phyloP scores from a whole-genome alignment of 495 filamentous ascomycete species.

The Daldinia grandis region DNA sequence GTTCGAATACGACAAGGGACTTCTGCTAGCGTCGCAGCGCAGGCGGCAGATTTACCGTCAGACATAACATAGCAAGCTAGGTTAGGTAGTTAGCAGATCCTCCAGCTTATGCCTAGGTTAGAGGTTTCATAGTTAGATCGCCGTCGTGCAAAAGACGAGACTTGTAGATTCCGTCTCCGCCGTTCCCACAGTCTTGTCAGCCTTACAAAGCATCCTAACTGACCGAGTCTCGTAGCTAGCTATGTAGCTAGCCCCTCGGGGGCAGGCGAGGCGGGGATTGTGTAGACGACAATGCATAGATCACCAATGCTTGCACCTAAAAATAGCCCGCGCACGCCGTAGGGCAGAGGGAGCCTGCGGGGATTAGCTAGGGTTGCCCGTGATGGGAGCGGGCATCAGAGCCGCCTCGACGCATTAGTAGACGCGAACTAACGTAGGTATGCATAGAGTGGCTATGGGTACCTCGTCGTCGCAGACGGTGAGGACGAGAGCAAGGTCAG shows the following conservation, averaged over 20 bases:
- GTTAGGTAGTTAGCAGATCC: conserved; percentile 30
- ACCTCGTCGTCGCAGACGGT: background rate
- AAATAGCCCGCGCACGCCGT: conserved; percentile 5
- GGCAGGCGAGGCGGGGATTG: background rate
- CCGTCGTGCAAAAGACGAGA: background rate
- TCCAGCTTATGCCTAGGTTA: conserved; percentile 19
- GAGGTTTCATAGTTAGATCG: conserved; percentile 5
- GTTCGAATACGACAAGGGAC: conserved; percentile 9
- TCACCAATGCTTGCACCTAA: background rate
- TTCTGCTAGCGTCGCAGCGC: conserved; percentile 2
- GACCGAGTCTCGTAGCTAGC: background rate
- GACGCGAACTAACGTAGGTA: background rate
- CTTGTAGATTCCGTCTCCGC: background rate
- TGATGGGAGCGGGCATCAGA: background rate
- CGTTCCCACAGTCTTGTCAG: background rate
- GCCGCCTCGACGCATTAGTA: background rate
- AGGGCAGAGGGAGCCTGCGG: conserved; percentile 3
- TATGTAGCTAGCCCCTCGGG: background rate
- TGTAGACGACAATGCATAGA: background rate
- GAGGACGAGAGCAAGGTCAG: background rate
- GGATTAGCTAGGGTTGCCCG: background rate
- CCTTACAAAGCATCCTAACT: background rate
- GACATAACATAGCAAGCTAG: conserved; percentile 7
- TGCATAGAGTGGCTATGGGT: background rate
- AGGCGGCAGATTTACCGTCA: background rate